These are phyloP conservation scores for Barbatosphaeria neglecta DNA, from an alignment of 495 filamentous ascomycete genomes.

Conservation along the genomic window DNA sequence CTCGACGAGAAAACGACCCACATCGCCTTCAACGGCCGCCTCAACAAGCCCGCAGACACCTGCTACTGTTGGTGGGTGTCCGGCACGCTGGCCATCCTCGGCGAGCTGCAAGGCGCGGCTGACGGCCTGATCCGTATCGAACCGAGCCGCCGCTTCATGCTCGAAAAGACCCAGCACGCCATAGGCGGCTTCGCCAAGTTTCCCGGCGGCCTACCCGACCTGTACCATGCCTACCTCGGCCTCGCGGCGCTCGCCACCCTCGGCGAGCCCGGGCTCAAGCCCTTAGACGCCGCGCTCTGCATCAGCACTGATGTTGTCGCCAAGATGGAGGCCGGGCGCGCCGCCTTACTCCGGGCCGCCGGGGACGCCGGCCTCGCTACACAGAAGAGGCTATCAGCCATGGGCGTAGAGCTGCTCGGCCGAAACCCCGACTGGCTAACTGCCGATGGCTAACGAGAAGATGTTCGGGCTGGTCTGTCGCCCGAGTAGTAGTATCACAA, in stretches of 20 bases:
- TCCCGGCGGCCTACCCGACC: conserved; percentile 72
- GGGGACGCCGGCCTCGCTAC: neutral
- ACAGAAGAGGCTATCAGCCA: neutral
- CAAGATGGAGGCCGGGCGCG: conserved; percentile 28
- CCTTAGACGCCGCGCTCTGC: conserved; percentile 59
- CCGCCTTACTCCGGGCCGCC: conserved; percentile 12
- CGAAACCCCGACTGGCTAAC: neutral
- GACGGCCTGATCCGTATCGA: conserved; percentile 45
- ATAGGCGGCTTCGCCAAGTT: conserved; percentile 86
- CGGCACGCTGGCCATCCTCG: conserved; percentile 59
- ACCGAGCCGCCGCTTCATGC: conserved; percentile 60
- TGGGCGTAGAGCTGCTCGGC: neutral
- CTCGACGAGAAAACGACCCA: conserved; percentile 17
- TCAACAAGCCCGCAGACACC: conserved; percentile 82
- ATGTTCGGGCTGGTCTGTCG: neutral
- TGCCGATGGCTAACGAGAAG: neutral
- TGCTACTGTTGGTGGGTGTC: conserved; percentile 91
- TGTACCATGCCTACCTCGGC: conserved; percentile 84
- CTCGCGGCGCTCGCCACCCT: conserved; percentile 64
- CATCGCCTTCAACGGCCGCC: conserved; percentile 74
- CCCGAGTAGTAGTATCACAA: neutral
- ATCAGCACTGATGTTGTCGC: conserved; percentile 41
- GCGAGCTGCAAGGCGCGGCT: too few species aligned
- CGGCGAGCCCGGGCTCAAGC: conserved; percentile 45
- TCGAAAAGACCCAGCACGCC: conserved; percentile 80